Evolutionary conservation across 352 stramenopile genomes (phyloP).

Genomic region (Globisporangium emineosum): DNA sequence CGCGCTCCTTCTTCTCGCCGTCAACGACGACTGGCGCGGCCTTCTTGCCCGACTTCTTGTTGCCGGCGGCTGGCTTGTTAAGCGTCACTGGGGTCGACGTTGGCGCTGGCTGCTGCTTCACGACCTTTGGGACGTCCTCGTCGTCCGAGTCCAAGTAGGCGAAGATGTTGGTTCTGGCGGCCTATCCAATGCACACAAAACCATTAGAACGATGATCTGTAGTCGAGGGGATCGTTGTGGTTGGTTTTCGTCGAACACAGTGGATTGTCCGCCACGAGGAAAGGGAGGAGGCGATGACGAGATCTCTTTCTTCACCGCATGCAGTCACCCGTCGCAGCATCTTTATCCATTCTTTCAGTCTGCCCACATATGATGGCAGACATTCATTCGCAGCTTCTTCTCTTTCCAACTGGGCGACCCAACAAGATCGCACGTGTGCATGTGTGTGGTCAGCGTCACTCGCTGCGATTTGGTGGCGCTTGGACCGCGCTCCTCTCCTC

Average conservation of each 20-base stretch:
- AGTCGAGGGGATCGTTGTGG: neutral
- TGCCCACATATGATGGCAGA: neutral
- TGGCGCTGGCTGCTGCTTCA: conserved; percentile 46
- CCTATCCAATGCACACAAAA: conserved; percentile 18
- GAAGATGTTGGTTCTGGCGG: conserved; percentile 68
- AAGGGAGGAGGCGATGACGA: neutral
- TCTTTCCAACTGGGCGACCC: neutral
- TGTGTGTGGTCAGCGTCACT: neutral
- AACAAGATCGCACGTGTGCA: conserved; percentile 6
- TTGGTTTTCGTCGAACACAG: neutral
- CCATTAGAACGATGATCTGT: neutral
- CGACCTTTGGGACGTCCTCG: conserved; percentile 67
- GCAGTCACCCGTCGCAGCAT: neutral
- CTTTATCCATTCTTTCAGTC: neutral
- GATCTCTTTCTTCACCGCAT: neutral
- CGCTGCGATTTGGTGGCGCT: neutral
- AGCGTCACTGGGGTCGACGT: conserved; percentile 57
- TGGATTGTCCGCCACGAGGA: neutral
- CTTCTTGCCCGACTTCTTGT: conserved; percentile 82
- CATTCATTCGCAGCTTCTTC: neutral
- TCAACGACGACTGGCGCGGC: conserved; percentile 30
- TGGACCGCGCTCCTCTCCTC: neutral
- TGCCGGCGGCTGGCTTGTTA: conserved; percentile 82
- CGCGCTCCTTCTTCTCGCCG: conserved; percentile 45
- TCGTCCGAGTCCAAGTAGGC: conserved; percentile 74